These are phyloP conservation scores for Aureobasidium sp. DNA, from an alignment of 2,329 filamentous ascomycete species.

Conservation along the genomic window DNA sequence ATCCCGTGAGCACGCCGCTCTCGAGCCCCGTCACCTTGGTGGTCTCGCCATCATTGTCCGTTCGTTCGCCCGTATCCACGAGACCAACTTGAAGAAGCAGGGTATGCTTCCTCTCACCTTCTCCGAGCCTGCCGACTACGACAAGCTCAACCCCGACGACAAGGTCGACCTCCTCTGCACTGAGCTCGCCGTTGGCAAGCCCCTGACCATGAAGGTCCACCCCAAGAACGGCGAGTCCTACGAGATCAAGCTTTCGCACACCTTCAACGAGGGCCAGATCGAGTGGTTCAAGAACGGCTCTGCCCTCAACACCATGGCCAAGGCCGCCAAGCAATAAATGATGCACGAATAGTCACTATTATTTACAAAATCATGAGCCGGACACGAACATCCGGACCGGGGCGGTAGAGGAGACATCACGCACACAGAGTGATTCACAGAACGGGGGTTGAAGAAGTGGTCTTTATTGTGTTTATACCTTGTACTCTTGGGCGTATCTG, in stretches of 20 bases:
- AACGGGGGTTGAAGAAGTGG: neutral
- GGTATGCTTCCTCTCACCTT: constrained; percentile 99
- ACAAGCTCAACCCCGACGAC: constrained; percentile 90
- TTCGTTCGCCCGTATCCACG: constrained; percentile 97
- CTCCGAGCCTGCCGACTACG: constrained; percentile 88
- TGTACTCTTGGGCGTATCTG: constrained; percentile 15
- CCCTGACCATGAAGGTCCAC: constrained; percentile 84
- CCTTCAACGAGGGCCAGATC: constrained; percentile 96
- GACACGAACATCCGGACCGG: constrained; percentile 1
- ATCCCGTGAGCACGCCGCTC: constrained; percentile 95
- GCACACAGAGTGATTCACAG: constrained; percentile 9
- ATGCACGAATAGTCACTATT: constrained; percentile 9
- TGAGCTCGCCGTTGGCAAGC: constrained; percentile 84
- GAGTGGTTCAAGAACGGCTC: constrained; percentile 99
- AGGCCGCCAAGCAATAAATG: constrained; percentile 28
- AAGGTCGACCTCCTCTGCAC: constrained; percentile 85
- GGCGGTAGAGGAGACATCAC: constrained; percentile 6
- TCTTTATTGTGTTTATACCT: constrained; percentile 15
- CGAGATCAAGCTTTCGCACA: constrained; percentile 80
- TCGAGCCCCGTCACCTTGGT: constrained; percentile 94
- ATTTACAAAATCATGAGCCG: constrained; percentile 6
- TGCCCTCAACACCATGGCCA: constrained; percentile 97
- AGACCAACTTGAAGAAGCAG: constrained; percentile 99
- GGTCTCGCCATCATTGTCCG: constrained; percentile 94
- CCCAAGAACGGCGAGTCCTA: constrained; percentile 68